Base-by-base conservation (phyloP, 441 rosid genomes). In the Metrosideros polymorpha region DNA sequence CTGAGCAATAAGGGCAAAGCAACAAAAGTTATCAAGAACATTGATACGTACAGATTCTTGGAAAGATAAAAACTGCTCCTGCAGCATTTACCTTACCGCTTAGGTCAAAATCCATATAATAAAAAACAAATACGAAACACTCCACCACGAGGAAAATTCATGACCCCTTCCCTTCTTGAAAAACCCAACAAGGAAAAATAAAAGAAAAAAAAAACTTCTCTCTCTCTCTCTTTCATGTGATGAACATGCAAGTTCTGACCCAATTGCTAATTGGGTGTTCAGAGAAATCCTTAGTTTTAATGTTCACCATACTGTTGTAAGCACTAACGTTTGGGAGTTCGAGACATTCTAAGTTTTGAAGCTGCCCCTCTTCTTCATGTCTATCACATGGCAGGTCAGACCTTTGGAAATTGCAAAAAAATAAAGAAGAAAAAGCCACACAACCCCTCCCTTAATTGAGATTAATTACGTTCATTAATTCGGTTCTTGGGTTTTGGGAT, bases 281-380 rank as follows among this genome's bases (percentile, higher is more conserved):
- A 54, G 75, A 84, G 52, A 52, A 57, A 54, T 84, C 39, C 30
- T 42, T 43, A 39, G 29, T 25, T 82, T 84, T 55, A 84, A 39
- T 57, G 29, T 2, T 18, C 18, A 13, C 84, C 29, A 35, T 57
- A 39, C 77, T 39, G 24, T 13, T n/a, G n/a, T n/a, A 57, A 51
- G 51, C 76, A 15, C 77, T 27, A 35, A 9, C 77, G 66, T 59
- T 59, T 45, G 54, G 83, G 82, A 85, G 85, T 90, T 83, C 86
- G 84, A 89, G 88, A 90, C 92, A 89, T 92, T 90, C 93, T 82
- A 87, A 85, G 85, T 55, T 87, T 79, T 84, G 89, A 43, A 84
- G 87, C 82, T 85, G 85, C 89, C 27, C 43, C 42, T 52, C 59
- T 51, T 18, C 85, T 57, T 75, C 84, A 19, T 87, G 82, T 79